These are phyloP conservation scores for Trichoderma sp. DNA, from an alignment of 2,329 filamentous ascomycete species.

Conservation along the genomic window DNA sequence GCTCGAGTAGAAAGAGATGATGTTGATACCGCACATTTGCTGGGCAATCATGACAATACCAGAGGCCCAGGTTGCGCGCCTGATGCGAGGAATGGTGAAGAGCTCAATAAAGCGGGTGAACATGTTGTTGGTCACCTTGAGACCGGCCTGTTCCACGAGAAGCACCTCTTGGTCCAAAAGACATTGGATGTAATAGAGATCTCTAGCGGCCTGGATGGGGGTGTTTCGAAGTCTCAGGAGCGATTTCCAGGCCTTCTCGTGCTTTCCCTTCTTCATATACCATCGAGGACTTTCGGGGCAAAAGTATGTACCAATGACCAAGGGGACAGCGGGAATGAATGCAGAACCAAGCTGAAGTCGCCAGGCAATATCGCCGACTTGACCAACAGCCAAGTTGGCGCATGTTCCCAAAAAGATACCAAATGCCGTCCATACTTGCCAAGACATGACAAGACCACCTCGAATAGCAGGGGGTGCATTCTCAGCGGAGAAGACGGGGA, in stretches of 20 bases:
- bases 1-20: conserved; percentile 49
- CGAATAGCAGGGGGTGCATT: conserved; percentile 51
- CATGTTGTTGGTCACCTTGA: conserved; percentile 43
- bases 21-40: conserved; percentile 59
- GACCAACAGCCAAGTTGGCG: conserved; percentile 62
- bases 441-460: conserved; percentile 53
- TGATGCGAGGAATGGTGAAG: conserved; percentile 55
- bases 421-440: conserved; percentile 56
- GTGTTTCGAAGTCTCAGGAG: conserved; percentile 56
- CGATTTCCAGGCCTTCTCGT: conserved; percentile 53
- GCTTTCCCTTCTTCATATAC: conserved; percentile 60
- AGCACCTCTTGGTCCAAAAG: conserved; percentile 34
- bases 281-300: conserved; percentile 65
- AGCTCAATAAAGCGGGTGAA: conserved; percentile 52
- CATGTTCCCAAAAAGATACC: conserved; percentile 63
- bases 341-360: conserved; percentile 62
- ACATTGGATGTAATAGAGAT: conserved; percentile 59
- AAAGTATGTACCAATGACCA: conserved; percentile 55
- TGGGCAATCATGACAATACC: conserved; percentile 66
- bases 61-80: conserved; percentile 63
- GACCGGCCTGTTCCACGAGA: conserved; percentile 29
- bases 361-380: conserved; percentile 59
- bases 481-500: conserved; percentile 54
- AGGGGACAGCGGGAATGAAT: conserved; percentile 61
- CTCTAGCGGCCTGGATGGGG: conserved; percentile 58